Evolutionary conservation across 768 basidiomycete species (phyloP).

Genomic region (Pleurotus sapidus): DNA sequence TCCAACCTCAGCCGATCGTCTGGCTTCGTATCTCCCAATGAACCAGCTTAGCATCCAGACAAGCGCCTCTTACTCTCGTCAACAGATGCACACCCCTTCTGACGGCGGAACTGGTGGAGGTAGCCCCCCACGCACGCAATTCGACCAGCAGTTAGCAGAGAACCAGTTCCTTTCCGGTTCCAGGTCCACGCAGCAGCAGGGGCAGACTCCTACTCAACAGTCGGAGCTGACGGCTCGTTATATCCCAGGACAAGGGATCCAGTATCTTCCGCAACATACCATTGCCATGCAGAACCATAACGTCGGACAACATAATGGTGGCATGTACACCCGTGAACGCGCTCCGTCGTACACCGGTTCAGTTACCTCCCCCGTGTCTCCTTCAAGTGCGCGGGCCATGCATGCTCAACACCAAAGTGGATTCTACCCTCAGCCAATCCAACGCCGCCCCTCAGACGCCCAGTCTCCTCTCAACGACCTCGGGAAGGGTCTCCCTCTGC

Average conservation of each 20-base stretch:
- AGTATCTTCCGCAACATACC: constrained; percentile 43
- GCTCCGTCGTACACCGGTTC: constrained; percentile 37
- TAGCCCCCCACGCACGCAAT: constrained; percentile 42
- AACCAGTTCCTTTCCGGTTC: constrained; percentile 31
- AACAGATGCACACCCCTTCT: constrained; percentile 57
- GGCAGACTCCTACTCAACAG: constrained; percentile 18
- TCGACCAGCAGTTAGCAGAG: constrained; percentile 45
- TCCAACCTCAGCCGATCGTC: constrained; percentile 47
- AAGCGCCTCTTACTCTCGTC: constrained; percentile 43
- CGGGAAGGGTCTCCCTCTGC: constrained; percentile 87
- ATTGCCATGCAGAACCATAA: constrained; percentile 18
- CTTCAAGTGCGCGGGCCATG: constrained; percentile 34
- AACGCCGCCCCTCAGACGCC: constrained; percentile 40
- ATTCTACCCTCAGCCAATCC: constrained; percentile 34
- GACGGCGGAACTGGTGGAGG: constrained; percentile 52
- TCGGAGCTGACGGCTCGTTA: constrained; percentile 53
- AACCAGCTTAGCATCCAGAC: constrained; percentile 53
- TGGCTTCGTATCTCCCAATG: constrained; percentile 54
- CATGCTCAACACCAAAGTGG: constrained; percentile 43
- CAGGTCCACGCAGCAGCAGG: constrained; percentile 21
- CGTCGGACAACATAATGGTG: constrained; percentile 17
- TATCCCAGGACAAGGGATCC: constrained; percentile 64
- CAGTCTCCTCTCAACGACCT: constrained; percentile 49
- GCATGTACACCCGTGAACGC: constrained; percentile 37
- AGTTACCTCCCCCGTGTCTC: constrained; percentile 57